Evolutionary conservation across 768 basidiomycete genomes (phyloP), one percentile per base, ranked within the genome.

Genomic region (Trichaptum fuscoviolaceum): DNA sequence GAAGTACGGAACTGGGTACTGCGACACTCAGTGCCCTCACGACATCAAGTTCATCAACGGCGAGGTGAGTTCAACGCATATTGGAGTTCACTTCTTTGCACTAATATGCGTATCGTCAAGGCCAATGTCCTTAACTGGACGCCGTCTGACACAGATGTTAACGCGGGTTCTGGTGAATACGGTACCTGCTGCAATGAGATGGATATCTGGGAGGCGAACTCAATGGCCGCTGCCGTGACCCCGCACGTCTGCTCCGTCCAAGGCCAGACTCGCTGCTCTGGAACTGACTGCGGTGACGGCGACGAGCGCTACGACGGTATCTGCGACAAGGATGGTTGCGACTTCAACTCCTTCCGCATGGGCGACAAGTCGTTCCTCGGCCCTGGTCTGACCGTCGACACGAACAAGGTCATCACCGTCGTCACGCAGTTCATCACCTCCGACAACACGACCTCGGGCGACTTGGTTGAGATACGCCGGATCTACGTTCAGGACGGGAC

Each of bases 1-100:
- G 71, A 81, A 84, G 73, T 87, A 83, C 75, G 85, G 85, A 61
- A 85, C 85, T n/a, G 86, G 86, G 17, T 87, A 87, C 76, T 87
- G 86, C 74, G 86, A 87, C 73, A 81, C 86, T 20, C 85, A 86
- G 73, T 86, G 85, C 76, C 84, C 84, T 1, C 78, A 78, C 42
- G 85, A 85, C 72, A 75, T 86, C 76, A 86, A 87, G 77, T 86
- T 85, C 77, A 86, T 87, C 71, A 78, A 81, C 73, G 85, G 85
- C 69, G 73, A 77, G 75, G 84, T 83, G 62, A 67, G 79, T 77
- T 20, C 60, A 35, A 20, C 36, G 26, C 26, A 62, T 7, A 52
- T 58, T 60, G 17, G 15, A 25, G 17, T 61, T 30, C 30, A 3
- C 30, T 30, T 30, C 8, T 20, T 52, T 52, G 10, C 5, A 52